phyloP scores from a whole-genome alignment of 805 yeast genomes.

The Maudiozyma saulgeensis region DNA sequence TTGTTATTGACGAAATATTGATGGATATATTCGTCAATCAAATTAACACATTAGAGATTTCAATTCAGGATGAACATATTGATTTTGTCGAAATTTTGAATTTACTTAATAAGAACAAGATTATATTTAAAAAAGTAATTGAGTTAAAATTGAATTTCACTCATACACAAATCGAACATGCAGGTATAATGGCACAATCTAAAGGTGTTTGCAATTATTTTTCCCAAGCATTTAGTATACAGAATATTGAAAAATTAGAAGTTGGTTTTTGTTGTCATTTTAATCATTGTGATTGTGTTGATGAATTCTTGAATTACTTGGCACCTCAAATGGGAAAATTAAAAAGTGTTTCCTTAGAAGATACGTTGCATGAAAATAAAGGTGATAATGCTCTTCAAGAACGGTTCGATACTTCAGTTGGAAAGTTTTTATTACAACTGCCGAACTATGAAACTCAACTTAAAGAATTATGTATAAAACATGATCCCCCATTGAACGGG shows the following conservation, averaged over 20 bases:
- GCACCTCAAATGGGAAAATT: constrained; percentile 27
- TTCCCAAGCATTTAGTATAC: constrained; percentile 4
- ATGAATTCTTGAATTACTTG: constrained; percentile 32
- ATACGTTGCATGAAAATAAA: constrained; percentile 29
- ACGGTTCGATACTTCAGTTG: constrained; percentile 43
- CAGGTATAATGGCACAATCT: too few relatives aligned
- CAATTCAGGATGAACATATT: too few relatives aligned
- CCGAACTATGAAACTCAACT: constrained; percentile 28
- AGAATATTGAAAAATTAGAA: constrained; percentile 35
- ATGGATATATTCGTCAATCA: too few relatives aligned
- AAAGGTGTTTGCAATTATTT: too few relatives aligned
- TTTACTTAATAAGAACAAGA: too few relatives aligned
- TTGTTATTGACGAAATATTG: too few relatives aligned
- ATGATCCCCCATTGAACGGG: constrained; percentile 50
- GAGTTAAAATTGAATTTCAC: too few relatives aligned
- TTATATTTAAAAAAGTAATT: too few relatives aligned
- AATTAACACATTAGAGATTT: too few relatives aligned
- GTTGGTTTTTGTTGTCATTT: constrained; percentile 47
- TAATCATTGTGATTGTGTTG: constrained; percentile 37
- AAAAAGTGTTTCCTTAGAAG: constrained; percentile 24
- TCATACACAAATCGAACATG: too few relatives aligned
- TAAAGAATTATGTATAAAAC: constrained; percentile 41
- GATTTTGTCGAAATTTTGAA: too few relatives aligned
- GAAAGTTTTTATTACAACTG: constrained; percentile 33
- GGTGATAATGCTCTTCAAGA: constrained; percentile 41